Base-by-base conservation (phyloP, 768 basidiomycete species). In the Aureoboletus auriporus region DNA sequence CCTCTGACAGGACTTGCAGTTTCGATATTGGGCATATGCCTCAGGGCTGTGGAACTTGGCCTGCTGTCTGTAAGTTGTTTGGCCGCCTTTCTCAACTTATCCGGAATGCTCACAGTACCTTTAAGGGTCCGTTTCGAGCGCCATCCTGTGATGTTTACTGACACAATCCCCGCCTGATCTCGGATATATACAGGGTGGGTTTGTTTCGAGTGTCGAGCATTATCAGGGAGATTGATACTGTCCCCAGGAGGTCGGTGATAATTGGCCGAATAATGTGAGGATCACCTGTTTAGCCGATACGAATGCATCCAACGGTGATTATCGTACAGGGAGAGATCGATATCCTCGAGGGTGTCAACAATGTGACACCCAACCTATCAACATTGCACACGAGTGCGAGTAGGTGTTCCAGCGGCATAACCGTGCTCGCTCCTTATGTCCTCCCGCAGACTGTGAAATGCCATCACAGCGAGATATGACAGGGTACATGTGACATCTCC, bases 21-120 rank as follows among this genome's bases (percentile, higher is more conserved):
- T 71, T 70, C 30, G 71, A 72, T 49, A 64, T 72, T 23, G 52
- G 39, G 3, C 66, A 69, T 34, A 71, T 72, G 67, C 71, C 72
- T 1, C 48, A 59, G 20, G 71, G 69, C 3, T 73, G 72, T 53
- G 71, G 69, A 20, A 70, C 66, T 4, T 72, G 71, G 68, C 69
- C 69, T 8, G 64, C 68, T 16, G 39, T 67, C 39, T 71, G 70
- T 70, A 20, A 49, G 66, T 61, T 8, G 1, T 16, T 29, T 45
- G 1, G 42, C 20, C 20, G 20, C 20, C 20, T 31, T 43, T 8
- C 23, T 31, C 20, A 39, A 13, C 1, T 33, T 23, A 14, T 26
- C 27, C 5, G 7, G 16, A n/a, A 1, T 13, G 14, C 46, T 56
- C 39, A 53, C 20, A 28, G 38, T 10, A 29, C 16, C 3, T 36